A percentile compares a stretch with the other conserved stretches of the same genome.
Conservation (phyloP, 2,329 filamentous ascomycete genomes). For the Corynespora cassiicola region DNA sequence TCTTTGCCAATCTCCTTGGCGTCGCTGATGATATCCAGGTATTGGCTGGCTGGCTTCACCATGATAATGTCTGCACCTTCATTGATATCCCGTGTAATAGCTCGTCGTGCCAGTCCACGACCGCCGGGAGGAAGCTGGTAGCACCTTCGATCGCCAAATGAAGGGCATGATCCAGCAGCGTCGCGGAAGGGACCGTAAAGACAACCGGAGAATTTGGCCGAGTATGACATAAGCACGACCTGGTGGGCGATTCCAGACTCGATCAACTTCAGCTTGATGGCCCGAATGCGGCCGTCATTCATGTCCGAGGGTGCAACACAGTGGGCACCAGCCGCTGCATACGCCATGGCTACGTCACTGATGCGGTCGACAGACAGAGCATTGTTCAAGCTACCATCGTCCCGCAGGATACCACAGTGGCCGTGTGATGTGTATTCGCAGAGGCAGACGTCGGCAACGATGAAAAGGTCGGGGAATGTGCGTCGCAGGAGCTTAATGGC, state of each 20-base stretch:
- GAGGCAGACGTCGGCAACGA: constrained; percentile 91
- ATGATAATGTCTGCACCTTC: constrained; percentile 98
- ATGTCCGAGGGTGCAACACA: constrained; percentile 98
- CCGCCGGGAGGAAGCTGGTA: constrained; percentile 96
- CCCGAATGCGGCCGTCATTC: constrained; percentile 97
- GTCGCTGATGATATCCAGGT: constrained; percentile 96
- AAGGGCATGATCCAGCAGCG: constrained; percentile 87
- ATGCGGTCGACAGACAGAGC: constrained; percentile 91
- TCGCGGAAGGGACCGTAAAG: constrained; percentile 97
- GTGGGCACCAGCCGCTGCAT: constrained; percentile 93
- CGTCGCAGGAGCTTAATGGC: constrained; percentile 83
- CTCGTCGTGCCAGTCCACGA: constrained; percentile 86
- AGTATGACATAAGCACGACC: constrained; percentile 95
- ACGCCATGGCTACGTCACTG: constrained; percentile 95
- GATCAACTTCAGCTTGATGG: constrained; percentile 97
- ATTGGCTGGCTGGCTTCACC: constrained; percentile 97
- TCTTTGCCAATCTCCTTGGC: constrained; percentile 93
- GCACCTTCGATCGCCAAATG: constrained; percentile 93
- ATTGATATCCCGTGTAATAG: constrained; percentile 85
- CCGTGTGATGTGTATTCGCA: constrained; percentile 99
- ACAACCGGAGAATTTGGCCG: constrained; percentile 96
- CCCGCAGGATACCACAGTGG: constrained; percentile 93
- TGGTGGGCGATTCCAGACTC: constrained; percentile 92
- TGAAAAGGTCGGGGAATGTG: constrained; percentile 88
- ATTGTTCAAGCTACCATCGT: constrained; percentile 94